Percentiles rank a stretch among this genome's conserved stretches.
Evolutionary conservation across 345 rosid genomes (phyloP).

Genomic region (rapeseed (Brassica napus)): Da-Ae NC_063446.1:5270001-5270500

Average conservation of each 20-base stretch:
- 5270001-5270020: background rate
- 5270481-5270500: background rate
- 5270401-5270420: slow-evolving; percentile 35
- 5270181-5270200: background rate
- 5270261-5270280: slow-evolving; percentile 34
- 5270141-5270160: background rate
- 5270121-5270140: background rate
- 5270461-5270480: background rate
- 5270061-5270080: slow-evolving; percentile 68
- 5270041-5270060: slow-evolving; percentile 45
- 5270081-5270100: slow-evolving; percentile 67
- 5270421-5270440: slow-evolving; percentile 24
- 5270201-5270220: slow-evolving; percentile 88
- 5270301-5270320: background rate
- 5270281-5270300: background rate
- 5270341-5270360: background rate
- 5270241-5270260: slow-evolving; percentile 69
- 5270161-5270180: background rate
- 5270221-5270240: slow-evolving; percentile 69
- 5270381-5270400: slow-evolving; percentile 29
- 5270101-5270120: slow-evolving; percentile 49
- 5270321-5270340: background rate
- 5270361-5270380: slow-evolving; percentile 10
- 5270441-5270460: slow-evolving; percentile 4
- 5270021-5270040: background rate